Evolutionary conservation across 140 eudicot genomes (phyloP).

Genomic region (Bidens hawaiensis): DNA sequence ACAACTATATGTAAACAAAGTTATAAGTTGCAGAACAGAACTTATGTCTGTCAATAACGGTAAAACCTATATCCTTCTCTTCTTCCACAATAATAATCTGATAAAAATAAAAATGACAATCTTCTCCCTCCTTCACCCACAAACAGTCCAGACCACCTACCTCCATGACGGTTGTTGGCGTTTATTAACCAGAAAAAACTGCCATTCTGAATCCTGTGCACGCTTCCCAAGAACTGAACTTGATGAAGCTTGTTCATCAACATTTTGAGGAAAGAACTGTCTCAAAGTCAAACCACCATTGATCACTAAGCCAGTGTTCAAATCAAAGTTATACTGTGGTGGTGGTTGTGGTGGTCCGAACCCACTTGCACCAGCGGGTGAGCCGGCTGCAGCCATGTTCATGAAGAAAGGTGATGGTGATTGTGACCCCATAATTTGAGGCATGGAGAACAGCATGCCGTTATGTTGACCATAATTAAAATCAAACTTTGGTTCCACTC

Average conservation of each 20-base stretch:
- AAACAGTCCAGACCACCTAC: slow-evolving; percentile 7
- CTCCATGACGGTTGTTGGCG: slow-evolving; percentile 31
- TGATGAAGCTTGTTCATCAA: slow-evolving; percentile 13
- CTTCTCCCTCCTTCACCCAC: slow-evolving; percentile 1
- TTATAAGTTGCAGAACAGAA: slow-evolving; percentile 1
- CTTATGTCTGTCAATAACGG: not conserved
- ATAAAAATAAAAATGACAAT: slow-evolving; percentile 11
- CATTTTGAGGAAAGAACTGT: slow-evolving; percentile 34
- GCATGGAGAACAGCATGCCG: slow-evolving; percentile 19
- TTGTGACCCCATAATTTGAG: not conserved
- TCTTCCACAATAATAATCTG: slow-evolving; percentile 4
- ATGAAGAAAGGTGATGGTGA: not conserved
- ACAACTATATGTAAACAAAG: slow-evolving; percentile 17
- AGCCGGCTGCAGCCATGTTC: not conserved
- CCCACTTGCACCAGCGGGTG: too few species aligned
- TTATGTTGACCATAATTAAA: slow-evolving; percentile 39
- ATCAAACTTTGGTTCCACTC: slow-evolving; percentile 33
- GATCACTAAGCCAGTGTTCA: slow-evolving; percentile 28
- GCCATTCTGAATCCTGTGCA: slow-evolving; percentile 18
- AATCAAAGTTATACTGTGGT: slow-evolving; percentile 35
- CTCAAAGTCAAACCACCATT: slow-evolving; percentile 41
- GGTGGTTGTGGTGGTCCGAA: slow-evolving; percentile 5
- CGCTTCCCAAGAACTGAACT: slow-evolving; percentile 24
- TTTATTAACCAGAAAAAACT: slow-evolving; percentile 20
- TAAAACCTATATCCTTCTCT: slow-evolving; percentile 17